phyloP scores from a whole-genome alignment of 208 protist genomes.

The Leishmania guyanensis region DNA sequence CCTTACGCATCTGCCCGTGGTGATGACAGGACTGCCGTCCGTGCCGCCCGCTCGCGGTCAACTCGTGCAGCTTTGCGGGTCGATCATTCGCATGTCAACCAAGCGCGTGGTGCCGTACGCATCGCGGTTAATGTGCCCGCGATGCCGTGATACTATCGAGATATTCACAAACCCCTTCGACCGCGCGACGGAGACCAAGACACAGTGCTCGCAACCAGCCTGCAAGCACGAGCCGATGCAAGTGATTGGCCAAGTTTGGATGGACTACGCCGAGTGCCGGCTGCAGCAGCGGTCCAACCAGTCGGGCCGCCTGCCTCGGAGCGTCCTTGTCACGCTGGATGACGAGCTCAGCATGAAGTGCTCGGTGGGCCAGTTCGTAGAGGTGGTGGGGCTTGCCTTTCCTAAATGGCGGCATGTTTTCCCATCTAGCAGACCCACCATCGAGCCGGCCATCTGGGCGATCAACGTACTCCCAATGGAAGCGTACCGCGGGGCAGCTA shows the following conservation, averaged over 20 bases:
- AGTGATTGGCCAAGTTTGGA: slow-evolving; percentile 76
- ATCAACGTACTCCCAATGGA: slow-evolving; percentile 81
- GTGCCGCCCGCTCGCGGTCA: slow-evolving; percentile 62
- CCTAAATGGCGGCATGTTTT: slow-evolving; percentile 72
- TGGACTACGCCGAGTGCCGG: slow-evolving; percentile 91
- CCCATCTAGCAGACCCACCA: slow-evolving; percentile 59
- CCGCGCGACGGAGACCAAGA: slow-evolving; percentile 45
- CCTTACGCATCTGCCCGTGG: slow-evolving; percentile 67
- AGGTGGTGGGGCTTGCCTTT: slow-evolving; percentile 83
- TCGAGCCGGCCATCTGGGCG: slow-evolving; percentile 83
- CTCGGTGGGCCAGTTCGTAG: slow-evolving; percentile 82
- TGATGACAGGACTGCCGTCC: slow-evolving; percentile 52
- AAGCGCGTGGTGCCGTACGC: slow-evolving; percentile 81
- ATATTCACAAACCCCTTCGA: slow-evolving; percentile 67
- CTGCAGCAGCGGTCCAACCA: slow-evolving; percentile 85
- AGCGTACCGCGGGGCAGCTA: slow-evolving; percentile 65
- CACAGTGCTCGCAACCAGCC: slow-evolving; percentile 45
- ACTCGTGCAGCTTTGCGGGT: slow-evolving; percentile 76
- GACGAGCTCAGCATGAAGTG: slow-evolving; percentile 84
- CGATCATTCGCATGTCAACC: slow-evolving; percentile 83
- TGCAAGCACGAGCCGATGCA: slow-evolving; percentile 78
- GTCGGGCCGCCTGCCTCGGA: slow-evolving; percentile 74
- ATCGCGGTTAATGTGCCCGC: slow-evolving; percentile 67
- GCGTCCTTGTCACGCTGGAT: slow-evolving; percentile 79
- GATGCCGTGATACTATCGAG: slow-evolving; percentile 56